Evolutionary conservation across 768 basidiomycete species (phyloP).

Genomic region (Leccinellum albellum): DNA sequence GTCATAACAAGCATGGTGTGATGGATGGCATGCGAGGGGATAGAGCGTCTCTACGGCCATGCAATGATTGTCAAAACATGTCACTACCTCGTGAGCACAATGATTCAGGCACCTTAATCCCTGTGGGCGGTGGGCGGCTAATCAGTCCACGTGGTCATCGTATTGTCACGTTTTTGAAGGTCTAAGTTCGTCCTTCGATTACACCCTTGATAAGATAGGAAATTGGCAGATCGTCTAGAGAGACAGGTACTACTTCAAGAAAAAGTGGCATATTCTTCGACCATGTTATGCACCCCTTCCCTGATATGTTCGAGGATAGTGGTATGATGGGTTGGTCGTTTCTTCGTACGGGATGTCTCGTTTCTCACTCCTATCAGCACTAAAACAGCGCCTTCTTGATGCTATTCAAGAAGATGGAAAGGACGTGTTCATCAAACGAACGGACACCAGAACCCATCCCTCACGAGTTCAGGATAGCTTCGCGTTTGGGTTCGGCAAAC

Average conservation of each 20-base stretch:
- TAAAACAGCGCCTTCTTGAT: constrained; percentile 7
- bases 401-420: constrained; percentile 2
- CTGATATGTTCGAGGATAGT: constrained; percentile 4
- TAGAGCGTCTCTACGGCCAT: too few relatives aligned
- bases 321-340: constrained; percentile 3
- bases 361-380: not conserved
- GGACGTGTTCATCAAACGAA: constrained; percentile 15
- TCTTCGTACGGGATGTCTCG: not conserved
- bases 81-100: too few relatives aligned
- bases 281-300: constrained; percentile 20
- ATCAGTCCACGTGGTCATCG: too few relatives aligned
- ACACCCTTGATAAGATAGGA: not conserved
- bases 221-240: constrained; percentile 15
- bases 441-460: constrained; percentile 1
- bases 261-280: constrained; percentile 22
- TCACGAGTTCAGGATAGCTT: constrained; percentile 3
- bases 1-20: too few relatives aligned
- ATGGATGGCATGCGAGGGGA: too few relatives aligned
- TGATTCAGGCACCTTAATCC: too few relatives aligned
- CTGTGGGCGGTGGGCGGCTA: too few relatives aligned
- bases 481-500: not conserved
- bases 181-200: not conserved
- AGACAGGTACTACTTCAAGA: constrained; percentile 14
- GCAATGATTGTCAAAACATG: too few relatives aligned
- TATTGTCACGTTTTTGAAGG: too few relatives aligned